Evolutionary conservation across 163 green algal species (phyloP), one percentile per base, ranked within the genome.

Genomic region (Chloromonas sp.): DNA sequence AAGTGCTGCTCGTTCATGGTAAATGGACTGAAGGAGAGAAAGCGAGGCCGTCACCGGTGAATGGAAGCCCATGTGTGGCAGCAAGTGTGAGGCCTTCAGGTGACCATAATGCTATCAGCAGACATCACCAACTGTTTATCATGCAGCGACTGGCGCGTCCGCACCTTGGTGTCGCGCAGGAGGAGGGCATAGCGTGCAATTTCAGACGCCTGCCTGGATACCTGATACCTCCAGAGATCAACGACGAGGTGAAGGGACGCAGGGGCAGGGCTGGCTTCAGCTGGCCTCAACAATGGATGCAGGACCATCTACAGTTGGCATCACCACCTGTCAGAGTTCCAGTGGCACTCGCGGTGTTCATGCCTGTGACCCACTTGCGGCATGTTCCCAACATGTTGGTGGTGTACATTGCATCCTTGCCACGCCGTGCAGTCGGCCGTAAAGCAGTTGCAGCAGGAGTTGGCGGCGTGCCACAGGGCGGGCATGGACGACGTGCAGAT

Each of bases 391-490:
- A 15, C 74, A 80, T 76, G 66, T 76, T 8, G 66, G 66, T 76
- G 66, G 66, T 76, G 5, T 8, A 11, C 8, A 8, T 76, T 36
- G 36, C 36, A 36, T 36, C 36, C 36, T 36, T 36, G 36, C 36
- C 36, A 36, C 36, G 36, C 36, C 36, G 36, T 36, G 36, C 66
- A 76, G 66, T 76, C 11, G 57, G 81, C 5, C 0, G 2, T 84
- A 0, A 66, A 84, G 66, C 61, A 70, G 85, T 66, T 88, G 66
- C 66, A 84, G 60, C 60, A 86, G 58, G 85, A 88, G 85, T 15
- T 88, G 78, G 78, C 77, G 2, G 85, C 85, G 57, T 88, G 85
- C 82, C 85, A 82, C 14, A 77, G 85, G 1, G 82, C 82, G 1
- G 85, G 85, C 13, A 78, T 88, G 85, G 15, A 0, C 0, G 85